These are phyloP conservation scores for Acacia crassicarpa DNA, from an alignment of 306 rosid genomes.

Conservation along the genomic window DNA sequence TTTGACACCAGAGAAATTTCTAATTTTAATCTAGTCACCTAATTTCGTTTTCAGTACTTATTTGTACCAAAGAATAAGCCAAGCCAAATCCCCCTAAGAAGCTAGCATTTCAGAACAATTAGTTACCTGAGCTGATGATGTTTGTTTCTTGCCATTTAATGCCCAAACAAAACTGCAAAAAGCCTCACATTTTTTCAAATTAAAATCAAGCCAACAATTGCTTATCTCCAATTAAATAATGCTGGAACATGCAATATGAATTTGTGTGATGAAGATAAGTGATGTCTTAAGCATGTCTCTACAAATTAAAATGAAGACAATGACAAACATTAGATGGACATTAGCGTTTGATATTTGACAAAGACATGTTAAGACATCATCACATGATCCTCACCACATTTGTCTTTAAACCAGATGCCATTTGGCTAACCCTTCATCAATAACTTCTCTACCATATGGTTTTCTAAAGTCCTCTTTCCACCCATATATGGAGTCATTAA, in stretches of 20 bases:
- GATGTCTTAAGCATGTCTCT: conserved; percentile 26
- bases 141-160: not conserved
- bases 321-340: not conserved
- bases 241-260: conserved; percentile 4
- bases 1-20: not conserved
- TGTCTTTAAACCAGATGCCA: conserved; percentile 14
- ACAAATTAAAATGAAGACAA: conserved; percentile 2
- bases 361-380: conserved; percentile 14
- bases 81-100: not conserved
- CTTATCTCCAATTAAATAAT: conserved; percentile 14
- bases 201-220: conserved; percentile 2
- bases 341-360: conserved; percentile 5
- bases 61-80: not conserved
- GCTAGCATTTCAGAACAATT: not conserved
- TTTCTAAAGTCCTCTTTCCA: not conserved
- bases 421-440: not conserved
- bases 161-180: not conserved
- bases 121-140: not conserved
- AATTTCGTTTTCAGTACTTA: not conserved
- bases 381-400: conserved; percentile 23
- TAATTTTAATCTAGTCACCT: not conserved
- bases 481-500: not conserved
- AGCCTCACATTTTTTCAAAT: not conserved
- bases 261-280: conserved; percentile 13
- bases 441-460: not conserved